phyloP scores from a whole-genome alignment of 768 basidiomycete species.

The Hypsizygus marmoreus region DNA sequence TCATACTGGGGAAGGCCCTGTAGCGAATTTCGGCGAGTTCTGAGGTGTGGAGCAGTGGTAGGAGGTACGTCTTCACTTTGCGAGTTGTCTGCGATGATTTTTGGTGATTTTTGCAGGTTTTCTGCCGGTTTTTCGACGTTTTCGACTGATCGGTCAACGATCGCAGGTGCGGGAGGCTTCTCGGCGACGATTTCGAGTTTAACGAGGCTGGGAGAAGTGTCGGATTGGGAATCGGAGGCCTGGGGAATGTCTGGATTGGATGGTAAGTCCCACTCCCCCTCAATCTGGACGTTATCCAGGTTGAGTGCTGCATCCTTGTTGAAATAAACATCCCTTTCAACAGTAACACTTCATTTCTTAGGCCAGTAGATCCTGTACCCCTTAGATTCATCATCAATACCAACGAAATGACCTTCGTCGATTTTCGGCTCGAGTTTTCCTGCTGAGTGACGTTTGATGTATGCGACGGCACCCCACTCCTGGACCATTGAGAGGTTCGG shows the following conservation, averaged over 20 bases:
- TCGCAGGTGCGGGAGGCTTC: neutral
- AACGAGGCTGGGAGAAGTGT: neutral
- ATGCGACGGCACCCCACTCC: too few relatives aligned
- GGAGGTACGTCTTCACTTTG: constrained; percentile 1
- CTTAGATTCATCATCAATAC: constrained; percentile 25
- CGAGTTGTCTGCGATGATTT: neutral
- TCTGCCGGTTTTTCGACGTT: constrained; percentile 1
- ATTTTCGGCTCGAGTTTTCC: constrained; percentile 23
- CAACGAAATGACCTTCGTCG: constrained; percentile 3
- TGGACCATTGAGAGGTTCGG: constrained; percentile 23
- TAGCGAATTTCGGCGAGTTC: constrained; percentile 4
- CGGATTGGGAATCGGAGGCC: neutral
- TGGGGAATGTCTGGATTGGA: constrained; percentile 4
- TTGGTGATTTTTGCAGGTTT: neutral
- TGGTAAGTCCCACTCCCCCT: constrained; percentile 25
- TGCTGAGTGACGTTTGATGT: constrained; percentile 19
- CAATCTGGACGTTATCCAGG: constrained; percentile 24
- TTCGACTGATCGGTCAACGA: neutral
- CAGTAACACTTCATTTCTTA: constrained; percentile 19
- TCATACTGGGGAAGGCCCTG: constrained; percentile 5
- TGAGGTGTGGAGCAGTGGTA: neutral
- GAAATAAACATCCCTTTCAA: constrained; percentile 28
- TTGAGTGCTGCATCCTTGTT: constrained; percentile 18
- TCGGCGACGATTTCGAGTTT: neutral
- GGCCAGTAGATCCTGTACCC: constrained; percentile 32